Conservation (phyloP, 2,329 filamentous ascomycete species). For the Nigrospora oryzae region DNA sequence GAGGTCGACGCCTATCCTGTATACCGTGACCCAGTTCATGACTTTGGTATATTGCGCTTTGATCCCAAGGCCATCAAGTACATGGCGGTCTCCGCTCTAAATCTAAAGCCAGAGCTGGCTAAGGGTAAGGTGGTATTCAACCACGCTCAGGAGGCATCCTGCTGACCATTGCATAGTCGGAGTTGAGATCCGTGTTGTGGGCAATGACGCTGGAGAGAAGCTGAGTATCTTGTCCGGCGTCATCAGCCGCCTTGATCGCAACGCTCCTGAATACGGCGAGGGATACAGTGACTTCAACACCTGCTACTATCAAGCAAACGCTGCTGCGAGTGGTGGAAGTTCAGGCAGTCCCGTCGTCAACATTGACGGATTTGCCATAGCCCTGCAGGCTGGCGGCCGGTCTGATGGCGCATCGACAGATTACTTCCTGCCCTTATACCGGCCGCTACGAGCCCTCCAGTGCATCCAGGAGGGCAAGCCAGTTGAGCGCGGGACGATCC, state of each 20-base stretch:
- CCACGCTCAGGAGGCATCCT: not conserved
- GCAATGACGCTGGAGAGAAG: conserved; percentile 98
- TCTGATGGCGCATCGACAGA: conserved; percentile 94
- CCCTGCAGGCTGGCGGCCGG: conserved; percentile 86
- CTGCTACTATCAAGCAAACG: conserved; percentile 96
- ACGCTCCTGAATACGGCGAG: conserved; percentile 95
- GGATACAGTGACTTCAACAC: conserved; percentile 97
- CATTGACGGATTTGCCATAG: conserved; percentile 84
- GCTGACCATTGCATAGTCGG: conserved; percentile 48
- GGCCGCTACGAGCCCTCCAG: conserved; percentile 76
- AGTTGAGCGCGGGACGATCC: conserved; percentile 89
- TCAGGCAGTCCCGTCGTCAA: conserved; percentile 98
- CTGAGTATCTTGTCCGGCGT: conserved; percentile 96
- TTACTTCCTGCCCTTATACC: conserved; percentile 91
- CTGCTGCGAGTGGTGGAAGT: conserved; percentile 90
- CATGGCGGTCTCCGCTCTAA: conserved; percentile 77
- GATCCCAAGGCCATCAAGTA: conserved; percentile 95
- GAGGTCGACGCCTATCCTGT: conserved; percentile 93
- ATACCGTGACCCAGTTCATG: conserved; percentile 96
- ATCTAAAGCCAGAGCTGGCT: conserved; percentile 77
- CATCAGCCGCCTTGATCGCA: conserved; percentile 90
- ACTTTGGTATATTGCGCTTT: conserved; percentile 95
- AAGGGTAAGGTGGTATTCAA: conserved; percentile 35
- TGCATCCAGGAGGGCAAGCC: conserved; percentile 70
- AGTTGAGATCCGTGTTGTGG: conserved; percentile 90